Percentiles rank a stretch among this genome's conserved stretches.
These are phyloP conservation scores for Hansenula sp. DNA, from an alignment of 1,139 yeast genomes.

Conservation along the genomic window DNA sequence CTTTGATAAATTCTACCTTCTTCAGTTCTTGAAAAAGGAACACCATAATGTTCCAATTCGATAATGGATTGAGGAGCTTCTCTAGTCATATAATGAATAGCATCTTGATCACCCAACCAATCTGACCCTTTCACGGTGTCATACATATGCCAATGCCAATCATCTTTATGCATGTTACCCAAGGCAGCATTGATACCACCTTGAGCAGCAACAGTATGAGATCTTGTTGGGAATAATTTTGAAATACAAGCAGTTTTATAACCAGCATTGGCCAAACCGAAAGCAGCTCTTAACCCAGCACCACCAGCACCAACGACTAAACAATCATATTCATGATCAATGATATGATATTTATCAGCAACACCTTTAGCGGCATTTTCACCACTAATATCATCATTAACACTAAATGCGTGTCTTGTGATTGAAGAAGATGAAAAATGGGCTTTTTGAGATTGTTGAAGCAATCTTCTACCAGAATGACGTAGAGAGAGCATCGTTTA, in stretches of 20 bases:
- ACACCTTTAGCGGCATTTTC: constrained; percentile 43
- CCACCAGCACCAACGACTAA: constrained; percentile 99
- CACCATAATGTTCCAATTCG: constrained; percentile 97
- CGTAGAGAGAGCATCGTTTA: constrained; percentile 21
- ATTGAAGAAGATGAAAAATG: constrained; percentile 20
- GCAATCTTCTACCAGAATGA: constrained; percentile 15
- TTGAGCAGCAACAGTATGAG: constrained; percentile 99
- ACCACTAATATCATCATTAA: constrained; percentile 27
- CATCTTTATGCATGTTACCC: constrained; percentile 93
- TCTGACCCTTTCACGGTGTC: constrained; percentile 99
- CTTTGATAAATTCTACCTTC: constrained; percentile 97
- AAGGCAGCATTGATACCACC: constrained; percentile 99
- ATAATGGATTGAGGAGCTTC: constrained; percentile 96
- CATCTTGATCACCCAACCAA: constrained; percentile 99
- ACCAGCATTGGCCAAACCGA: constrained; percentile 96
- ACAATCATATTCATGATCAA: constrained; percentile 97
- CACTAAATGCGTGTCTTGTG: constrained; percentile 22
- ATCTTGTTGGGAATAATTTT: constrained; percentile 95
- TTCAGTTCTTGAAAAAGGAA: constrained; percentile 96
- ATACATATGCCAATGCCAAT: constrained; percentile 99
- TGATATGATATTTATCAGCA: constrained; percentile 81
- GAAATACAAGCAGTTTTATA: constrained; percentile 97
- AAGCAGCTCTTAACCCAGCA: constrained; percentile 98
- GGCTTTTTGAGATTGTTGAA: constrained; percentile 11
- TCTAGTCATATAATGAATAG: constrained; percentile 98